Base-by-base conservation (phyloP, 371 early-diverging fungal genomes). In the Syncephalastrum racemosum region DNA sequence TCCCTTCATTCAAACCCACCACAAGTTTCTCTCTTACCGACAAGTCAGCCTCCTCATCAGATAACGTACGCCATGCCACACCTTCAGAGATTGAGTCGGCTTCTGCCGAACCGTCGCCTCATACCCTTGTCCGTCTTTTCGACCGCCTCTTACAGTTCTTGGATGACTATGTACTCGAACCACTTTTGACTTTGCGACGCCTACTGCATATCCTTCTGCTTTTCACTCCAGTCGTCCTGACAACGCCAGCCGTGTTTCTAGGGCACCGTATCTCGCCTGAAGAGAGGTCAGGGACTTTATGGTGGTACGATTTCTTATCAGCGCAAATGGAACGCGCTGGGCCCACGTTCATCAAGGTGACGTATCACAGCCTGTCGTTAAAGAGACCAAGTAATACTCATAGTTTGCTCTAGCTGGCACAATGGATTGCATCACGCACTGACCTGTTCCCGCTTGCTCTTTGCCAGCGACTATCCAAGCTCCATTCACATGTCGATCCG, bases 391-490 rank as follows among this genome's bases (percentile, higher is more conserved):
- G 36, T 24, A 14, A 39, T 15, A 15, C 16, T 43, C 45, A 19
- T 59, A 18, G 4, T 36, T 23, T 19, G 1, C 8, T 36, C 36
- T 63, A 91, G 88, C 71, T 99, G 7, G 91, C 93, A 1, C 99
- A 99, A 80, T 99, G 96, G 95, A 92, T 96, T 5, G 91, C 94
- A 15, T 93, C 96, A 15, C 79, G 98, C 41, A 81, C 90, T 10
- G 99, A 99, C 66, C 73, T 97, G 6, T 93, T 99, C 49, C 92
- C 92, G 1, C 67, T 71, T 4, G 84, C 89, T 48, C 72, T 96
- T 12, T 94, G 97, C 60, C 39, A 52, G 4, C 84, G 82, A 42
- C 80, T 99, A 5, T 83, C 88, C 12, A 82, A 83, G 41, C 82
- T 99, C 4, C 98, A 98, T 56, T 88, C 89, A 18, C 68, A 85